Percentiles rank a stretch among this genome's conserved stretches.
Conservation (phyloP, 1,284 basidiomycete species). For the Wolfiporia cocos region DNA sequence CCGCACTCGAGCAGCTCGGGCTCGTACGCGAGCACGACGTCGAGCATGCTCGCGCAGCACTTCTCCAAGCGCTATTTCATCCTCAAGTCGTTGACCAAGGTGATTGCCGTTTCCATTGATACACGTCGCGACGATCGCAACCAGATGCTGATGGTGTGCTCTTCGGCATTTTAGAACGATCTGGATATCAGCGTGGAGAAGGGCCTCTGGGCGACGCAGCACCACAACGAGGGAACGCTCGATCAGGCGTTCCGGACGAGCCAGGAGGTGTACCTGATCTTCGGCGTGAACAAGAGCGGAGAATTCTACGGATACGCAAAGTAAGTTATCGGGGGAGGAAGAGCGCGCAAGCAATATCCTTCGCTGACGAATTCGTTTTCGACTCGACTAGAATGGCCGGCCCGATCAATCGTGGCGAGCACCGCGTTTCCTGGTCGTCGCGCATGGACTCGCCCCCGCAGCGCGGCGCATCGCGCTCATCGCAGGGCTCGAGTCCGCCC, state of each 20-base stretch:
- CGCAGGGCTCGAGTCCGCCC: slow-evolving; percentile 15
- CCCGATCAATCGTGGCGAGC: slow-evolving; percentile 44
- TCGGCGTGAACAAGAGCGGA: slow-evolving; percentile 88
- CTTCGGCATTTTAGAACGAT: slow-evolving; percentile 52
- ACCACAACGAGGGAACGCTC: slow-evolving; percentile 85
- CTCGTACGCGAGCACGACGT: slow-evolving; percentile 65
- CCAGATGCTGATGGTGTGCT: neutral
- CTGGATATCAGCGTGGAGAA: slow-evolving; percentile 80
- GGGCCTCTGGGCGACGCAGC: slow-evolving; percentile 89
- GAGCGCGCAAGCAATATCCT: neutral
- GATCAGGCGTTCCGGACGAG: slow-evolving; percentile 91
- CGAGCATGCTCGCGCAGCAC: slow-evolving; percentile 63
- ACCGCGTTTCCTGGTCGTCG: slow-evolving; percentile 55
- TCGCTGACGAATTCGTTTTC: slow-evolving; percentile 1
- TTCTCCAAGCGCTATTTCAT: slow-evolving; percentile 92
- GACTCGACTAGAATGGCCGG: slow-evolving; percentile 55
- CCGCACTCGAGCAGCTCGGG: slow-evolving; percentile 60
- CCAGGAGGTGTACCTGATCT: slow-evolving; percentile 82
- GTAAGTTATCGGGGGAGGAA: slow-evolving; percentile 32
- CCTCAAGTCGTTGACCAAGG: slow-evolving; percentile 82
- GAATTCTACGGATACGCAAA: slow-evolving; percentile 87
- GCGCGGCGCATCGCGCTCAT: slow-evolving; percentile 12
- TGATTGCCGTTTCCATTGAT: slow-evolving; percentile 26
- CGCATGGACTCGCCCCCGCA: slow-evolving; percentile 32
- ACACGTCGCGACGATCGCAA: neutral